Evolutionary conservation across 441 rosid genomes (phyloP), one percentile per base, ranked within the genome.

Genomic region (Syzygium syzygioides): DNA sequence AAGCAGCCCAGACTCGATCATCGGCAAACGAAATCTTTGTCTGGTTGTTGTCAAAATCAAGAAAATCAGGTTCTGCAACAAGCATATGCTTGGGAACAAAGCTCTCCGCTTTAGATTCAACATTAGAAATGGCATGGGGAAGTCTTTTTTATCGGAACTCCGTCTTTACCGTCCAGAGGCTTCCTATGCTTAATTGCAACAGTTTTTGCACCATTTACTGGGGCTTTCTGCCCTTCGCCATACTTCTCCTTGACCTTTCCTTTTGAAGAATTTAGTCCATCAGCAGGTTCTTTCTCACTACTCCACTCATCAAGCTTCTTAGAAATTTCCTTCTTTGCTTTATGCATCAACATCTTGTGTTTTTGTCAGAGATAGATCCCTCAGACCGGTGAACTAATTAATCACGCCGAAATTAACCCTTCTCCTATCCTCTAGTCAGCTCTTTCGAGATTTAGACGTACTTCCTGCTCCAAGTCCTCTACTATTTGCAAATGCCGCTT

Each of bases 21-120:
- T 88, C 91, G 90, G 93, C 91, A 93, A 94, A 15, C 91, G 91
- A 60, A 34, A 54, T 79, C 80, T 91, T 90, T 15, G 90, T 89
- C 12, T 93, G 90, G 66, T 93, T 93, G 64, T 79, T 66, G 86
- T 93, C 68, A 60, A 60, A 60, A 60, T 60, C 32, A 0, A 13
- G 68, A 60, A 60, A 28, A 60, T 60, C 32, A 60, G 68, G 68
- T 6, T 60, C n/a, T 0, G 34, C 32, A 60, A 60, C 68, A 60
- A 60, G 4, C 1, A 60, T 26, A 28, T 60, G 0, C 68, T 60
- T 14, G 68, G 34, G 68, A 60, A 60, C 32, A 60, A 60, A 60
- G 68, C 18, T 60, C 34, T 28, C 28, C 14, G 4, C 14, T 60
- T 60, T 60, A 45, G 34, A 60, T 60, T 60, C 34, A 28, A 60